These are phyloP conservation scores for Psidium friedrichsthalianum DNA, from an alignment of 345 rosid genomes.

Conservation along the genomic window DNA sequence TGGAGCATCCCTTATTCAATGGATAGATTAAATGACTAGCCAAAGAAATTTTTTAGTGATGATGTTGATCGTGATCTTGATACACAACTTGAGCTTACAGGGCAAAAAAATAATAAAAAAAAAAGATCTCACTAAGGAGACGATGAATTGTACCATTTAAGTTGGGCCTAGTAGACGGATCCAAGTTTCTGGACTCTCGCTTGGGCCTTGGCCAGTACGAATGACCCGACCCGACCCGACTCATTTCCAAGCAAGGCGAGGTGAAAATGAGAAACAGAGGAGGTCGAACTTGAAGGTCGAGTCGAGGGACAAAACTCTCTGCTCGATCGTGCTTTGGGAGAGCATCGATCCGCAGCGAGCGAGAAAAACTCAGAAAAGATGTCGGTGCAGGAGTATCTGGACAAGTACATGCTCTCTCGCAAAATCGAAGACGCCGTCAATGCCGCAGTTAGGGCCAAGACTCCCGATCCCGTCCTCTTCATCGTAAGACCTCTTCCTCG, in stretches of 20 bases:
- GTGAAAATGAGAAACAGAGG: neutral
- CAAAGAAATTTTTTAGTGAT: neutral
- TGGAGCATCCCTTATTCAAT: neutral
- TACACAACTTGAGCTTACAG: neutral
- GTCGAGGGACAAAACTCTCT: neutral
- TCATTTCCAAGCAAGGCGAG: neutral
- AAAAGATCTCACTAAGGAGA: neutral
- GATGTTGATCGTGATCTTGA: too few relatives aligned
- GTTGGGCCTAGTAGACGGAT: neutral
- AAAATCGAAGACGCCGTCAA: conserved; percentile 98
- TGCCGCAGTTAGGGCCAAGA: conserved; percentile 93
- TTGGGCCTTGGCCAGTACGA: neutral
- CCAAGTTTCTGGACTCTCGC: neutral
- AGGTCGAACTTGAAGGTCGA: neutral
- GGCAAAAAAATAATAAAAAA: neutral
- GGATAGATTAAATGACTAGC: accelerated
- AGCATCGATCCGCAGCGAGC: neutral
- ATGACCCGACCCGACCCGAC: neutral
- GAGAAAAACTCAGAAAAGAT: conserved; percentile 9
- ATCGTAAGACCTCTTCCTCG: conserved; percentile 36
- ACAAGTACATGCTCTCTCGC: conserved; percentile 85
- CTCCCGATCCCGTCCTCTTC: conserved; percentile 92
- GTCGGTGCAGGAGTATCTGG: conserved; percentile 95
- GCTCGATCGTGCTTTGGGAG: neutral
- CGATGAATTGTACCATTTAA: neutral